Evolutionary conservation across 2,329 filamentous ascomycete species (phyloP), one percentile per base, ranked within the genome.

Genomic region (Seiridium cupressi): DNA sequence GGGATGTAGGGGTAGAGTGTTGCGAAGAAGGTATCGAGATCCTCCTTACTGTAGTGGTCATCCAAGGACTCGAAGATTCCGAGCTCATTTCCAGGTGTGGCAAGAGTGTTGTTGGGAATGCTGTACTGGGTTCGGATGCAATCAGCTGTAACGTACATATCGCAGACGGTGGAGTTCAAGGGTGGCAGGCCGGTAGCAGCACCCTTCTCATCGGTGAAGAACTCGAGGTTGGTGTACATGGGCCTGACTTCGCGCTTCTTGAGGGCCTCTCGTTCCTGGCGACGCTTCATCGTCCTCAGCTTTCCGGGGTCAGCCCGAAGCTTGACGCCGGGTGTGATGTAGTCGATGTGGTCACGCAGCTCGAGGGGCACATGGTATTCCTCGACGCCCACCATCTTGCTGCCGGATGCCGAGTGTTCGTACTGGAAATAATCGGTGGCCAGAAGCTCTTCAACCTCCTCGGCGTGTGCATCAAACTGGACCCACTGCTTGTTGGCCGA

Each of bases 11-110:
- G 68, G 44, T 67, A 66, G 7, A 64, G 62, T 10, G 58, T 63
- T 6, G 51, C 55, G 60, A 73, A 73, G 64, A 73, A 76, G 3
- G 67, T 62, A 49, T 75, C 65, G 44, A 77, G 67, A 58, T 77
- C 74, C 6, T 60, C 38, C 42, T 70, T 69, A 60, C 73, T 72
- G 26, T 72, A 71, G 59, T 77, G 78, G 49, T 71, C 71, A 53
- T 76, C 74, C 26, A 73, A 64, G 18, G 74, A 71, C 61, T 78
- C 73, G 44, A 67, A 69, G n/a, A 69, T 64, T n/a, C 67, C 67
- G 11, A 69, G 64, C 46, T 68, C 60, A 58, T 69, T 69, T 36
- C 67, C 67, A 3, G 64, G 55, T 4, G 56, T 51, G 13, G 62
- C 62, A 2, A 62, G 61, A 7, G 64, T 63, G 31, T 59, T 63